phyloP scores from a whole-genome alignment of 2,329 filamentous ascomycete species.

The Volutella citrinella region DNA sequence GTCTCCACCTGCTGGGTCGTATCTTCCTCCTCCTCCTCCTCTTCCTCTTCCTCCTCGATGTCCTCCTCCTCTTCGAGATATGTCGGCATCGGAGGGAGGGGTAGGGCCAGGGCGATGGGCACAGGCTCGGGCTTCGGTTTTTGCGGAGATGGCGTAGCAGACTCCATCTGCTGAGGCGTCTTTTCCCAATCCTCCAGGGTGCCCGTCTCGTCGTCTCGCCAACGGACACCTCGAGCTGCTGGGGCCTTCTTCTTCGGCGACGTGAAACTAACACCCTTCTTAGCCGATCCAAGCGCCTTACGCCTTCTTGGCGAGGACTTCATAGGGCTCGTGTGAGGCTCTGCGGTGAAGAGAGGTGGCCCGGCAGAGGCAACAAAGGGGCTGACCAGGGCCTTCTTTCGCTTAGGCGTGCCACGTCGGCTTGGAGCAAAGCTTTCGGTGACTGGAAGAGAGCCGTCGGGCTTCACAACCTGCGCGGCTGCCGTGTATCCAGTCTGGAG shows the following conservation, averaged over 20 bases:
- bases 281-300: conserved; percentile 55
- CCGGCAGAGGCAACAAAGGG: conserved; percentile 45
- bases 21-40: conserved; percentile 3
- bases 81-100: conserved; percentile 19
- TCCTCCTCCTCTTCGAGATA: conserved; percentile 17
- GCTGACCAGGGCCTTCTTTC: conserved; percentile 54
- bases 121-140: no score
- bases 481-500: conserved; percentile 73
- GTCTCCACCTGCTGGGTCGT: conserved; percentile 4
- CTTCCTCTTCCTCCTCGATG: conserved; percentile 7
- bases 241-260: conserved; percentile 65
- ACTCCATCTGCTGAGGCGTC: no score
- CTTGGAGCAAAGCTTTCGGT: conserved; percentile 68
- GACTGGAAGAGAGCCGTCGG: conserved; percentile 65
- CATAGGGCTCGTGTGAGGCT: conserved; percentile 48
- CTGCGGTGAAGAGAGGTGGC: conserved; percentile 29
- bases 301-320: conserved; percentile 80
- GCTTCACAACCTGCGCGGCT: conserved; percentile 82
- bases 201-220: conserved; percentile 85
- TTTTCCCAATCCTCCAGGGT: conserved; percentile 87
- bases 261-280: conserved; percentile 77
- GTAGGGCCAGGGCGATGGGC: no score
- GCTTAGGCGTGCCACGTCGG: conserved; percentile 73
- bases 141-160: no score
- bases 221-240: conserved; percentile 78